Conservation (phyloP, 352 stramenopile species). For the Phytophthora cajani region DNA sequence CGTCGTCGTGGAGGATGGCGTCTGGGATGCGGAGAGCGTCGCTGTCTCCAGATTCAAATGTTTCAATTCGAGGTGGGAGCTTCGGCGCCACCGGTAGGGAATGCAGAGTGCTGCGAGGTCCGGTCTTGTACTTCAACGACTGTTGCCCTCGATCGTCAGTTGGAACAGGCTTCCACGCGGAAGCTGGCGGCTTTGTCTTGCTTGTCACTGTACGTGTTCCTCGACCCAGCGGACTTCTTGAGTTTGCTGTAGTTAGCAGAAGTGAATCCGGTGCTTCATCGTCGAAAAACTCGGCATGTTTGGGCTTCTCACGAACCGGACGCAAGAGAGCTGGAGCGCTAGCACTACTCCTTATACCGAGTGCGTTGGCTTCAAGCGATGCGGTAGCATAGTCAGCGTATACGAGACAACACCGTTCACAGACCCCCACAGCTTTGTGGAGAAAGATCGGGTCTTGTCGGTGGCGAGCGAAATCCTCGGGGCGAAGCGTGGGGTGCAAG, state of each 20-base stretch:
- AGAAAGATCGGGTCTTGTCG: slow-evolving; percentile 94
- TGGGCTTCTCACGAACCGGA: slow-evolving; percentile 58
- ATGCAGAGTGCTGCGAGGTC: slow-evolving; percentile 34
- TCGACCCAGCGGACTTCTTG: slow-evolving; percentile 5
- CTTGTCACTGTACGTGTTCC: slow-evolving; percentile 1
- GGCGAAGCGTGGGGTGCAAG: slow-evolving; percentile 87
- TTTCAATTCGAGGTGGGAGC: slow-evolving; percentile 68
- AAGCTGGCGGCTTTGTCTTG: slow-evolving; percentile 52
- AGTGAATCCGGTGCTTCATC: slow-evolving; percentile 51
- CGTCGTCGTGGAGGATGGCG: slow-evolving; percentile 14
- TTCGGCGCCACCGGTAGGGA: slow-evolving; percentile 54
- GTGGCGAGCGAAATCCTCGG: slow-evolving; percentile 89
- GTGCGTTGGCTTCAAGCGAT: slow-evolving; percentile 74
- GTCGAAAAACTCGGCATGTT: slow-evolving; percentile 44
- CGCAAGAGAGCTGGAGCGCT: slow-evolving; percentile 72
- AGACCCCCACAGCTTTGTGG: slow-evolving; percentile 92
- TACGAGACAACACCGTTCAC: slow-evolving; percentile 93
- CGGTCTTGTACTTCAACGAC: slow-evolving; percentile 25
- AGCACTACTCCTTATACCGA: slow-evolving; percentile 44
- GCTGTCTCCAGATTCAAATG: slow-evolving; percentile 50
- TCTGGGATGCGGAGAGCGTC: slow-evolving; percentile 36
- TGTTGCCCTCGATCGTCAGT: slow-evolving; percentile 22
- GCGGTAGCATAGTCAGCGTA: slow-evolving; percentile 91
- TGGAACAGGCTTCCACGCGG: slow-evolving; percentile 68
- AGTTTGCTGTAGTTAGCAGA: slow-evolving; percentile 13